These are phyloP conservation scores for Halophytophthora batemanensis DNA, from an alignment of 352 stramenopile genomes.

Conservation along the genomic window DNA sequence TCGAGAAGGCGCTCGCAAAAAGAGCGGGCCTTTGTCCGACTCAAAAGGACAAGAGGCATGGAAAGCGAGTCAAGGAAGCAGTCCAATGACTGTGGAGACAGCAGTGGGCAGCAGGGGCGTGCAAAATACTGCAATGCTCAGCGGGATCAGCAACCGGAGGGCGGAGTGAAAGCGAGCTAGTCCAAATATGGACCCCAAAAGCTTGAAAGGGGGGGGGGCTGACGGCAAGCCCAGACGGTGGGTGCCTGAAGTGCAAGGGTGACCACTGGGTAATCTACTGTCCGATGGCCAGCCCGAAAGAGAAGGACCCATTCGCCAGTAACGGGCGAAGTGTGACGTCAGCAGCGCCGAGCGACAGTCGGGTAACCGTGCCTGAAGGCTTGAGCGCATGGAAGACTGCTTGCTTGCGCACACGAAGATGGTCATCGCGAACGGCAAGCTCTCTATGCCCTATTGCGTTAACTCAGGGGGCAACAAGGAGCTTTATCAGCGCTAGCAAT, in stretches of 20 bases:
- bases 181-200: neutral
- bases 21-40: constrained; percentile 14
- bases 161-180: neutral
- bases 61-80: constrained; percentile 4
- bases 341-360: constrained; percentile 1
- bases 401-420: constrained; percentile 9
- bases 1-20: constrained; percentile 11
- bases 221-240: neutral
- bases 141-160: neutral
- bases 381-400: constrained; percentile 15
- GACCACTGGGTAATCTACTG: constrained; percentile 9
- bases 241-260: constrained; percentile 12
- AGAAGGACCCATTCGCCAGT: constrained; percentile 12
- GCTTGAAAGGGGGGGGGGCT: neutral
- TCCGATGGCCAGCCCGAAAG: constrained; percentile 1
- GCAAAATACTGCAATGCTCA: constrained; percentile 2
- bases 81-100: neutral
- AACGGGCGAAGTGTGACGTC: constrained; percentile 6
- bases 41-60: constrained; percentile 3
- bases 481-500: constrained; percentile 14
- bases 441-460: constrained; percentile 16
- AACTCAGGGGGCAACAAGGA: constrained; percentile 14
- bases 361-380: constrained; percentile 8
- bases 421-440: constrained; percentile 11
- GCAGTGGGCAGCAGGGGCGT: neutral